These are phyloP conservation scores for Phyllosticta citriasiana DNA, from an alignment of 2,329 filamentous ascomycete species.

Conservation along the genomic window DNA sequence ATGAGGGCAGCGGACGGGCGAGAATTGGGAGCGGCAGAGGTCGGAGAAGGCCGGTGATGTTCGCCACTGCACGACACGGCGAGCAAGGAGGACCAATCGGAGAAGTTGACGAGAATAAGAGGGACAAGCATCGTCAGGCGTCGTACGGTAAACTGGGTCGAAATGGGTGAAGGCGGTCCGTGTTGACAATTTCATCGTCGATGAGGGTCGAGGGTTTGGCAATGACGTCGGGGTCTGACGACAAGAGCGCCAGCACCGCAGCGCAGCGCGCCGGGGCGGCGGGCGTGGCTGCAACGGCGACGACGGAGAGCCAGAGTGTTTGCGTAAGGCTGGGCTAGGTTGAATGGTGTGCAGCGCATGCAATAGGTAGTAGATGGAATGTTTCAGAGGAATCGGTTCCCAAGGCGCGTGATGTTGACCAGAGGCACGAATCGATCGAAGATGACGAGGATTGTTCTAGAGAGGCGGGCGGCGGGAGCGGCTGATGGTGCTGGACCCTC, in stretches of 20 bases:
- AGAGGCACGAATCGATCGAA: not conserved
- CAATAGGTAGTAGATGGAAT: not conserved
- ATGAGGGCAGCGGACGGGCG: not conserved
- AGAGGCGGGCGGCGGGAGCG: not conserved
- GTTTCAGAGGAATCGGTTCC: not conserved
- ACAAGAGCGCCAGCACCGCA: not conserved
- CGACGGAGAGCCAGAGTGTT: not conserved
- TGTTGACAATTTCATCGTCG: not conserved
- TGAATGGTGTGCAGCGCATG: not conserved
- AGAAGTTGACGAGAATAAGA: not conserved
- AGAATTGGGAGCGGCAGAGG: not conserved
- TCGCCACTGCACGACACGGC: not conserved
- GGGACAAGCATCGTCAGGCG: not conserved
- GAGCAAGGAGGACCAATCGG: not conserved
- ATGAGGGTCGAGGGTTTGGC: not conserved
- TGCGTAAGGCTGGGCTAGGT: not conserved
- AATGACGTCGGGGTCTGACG: not conserved
- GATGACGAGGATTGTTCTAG: not conserved
- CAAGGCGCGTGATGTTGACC: not conserved
- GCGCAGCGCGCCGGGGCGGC: too few relatives aligned
- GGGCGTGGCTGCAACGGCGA: not conserved
- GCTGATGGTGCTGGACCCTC: not conserved
- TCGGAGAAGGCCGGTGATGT: not conserved
- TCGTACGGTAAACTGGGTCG: not conserved
- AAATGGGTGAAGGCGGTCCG: not conserved